phyloP scores from a whole-genome alignment of 164 flowering plant species.

The Protea cynaroides region DNA sequence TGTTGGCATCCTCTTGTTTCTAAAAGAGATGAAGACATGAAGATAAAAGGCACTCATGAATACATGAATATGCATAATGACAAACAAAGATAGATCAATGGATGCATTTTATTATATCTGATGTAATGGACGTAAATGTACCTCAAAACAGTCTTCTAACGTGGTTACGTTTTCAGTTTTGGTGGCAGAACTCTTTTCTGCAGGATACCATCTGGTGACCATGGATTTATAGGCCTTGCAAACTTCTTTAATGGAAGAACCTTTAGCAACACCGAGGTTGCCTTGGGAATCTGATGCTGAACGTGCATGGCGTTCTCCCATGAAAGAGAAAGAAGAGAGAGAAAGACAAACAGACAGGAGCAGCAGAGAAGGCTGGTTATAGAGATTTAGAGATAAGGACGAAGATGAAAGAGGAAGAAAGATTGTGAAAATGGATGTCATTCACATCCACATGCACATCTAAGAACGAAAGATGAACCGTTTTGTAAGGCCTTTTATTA shows the following conservation, averaged over 20 bases:
- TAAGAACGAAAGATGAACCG: constrained; percentile 7
- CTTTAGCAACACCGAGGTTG: constrained; percentile 12
- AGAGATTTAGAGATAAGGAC: constrained; percentile 1
- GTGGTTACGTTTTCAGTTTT: not conserved
- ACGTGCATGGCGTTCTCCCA: constrained; percentile 13
- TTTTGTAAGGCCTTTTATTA: constrained; percentile 19
- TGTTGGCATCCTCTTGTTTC: constrained; percentile 3
- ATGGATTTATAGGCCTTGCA: constrained; percentile 22
- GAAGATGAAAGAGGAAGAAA: constrained; percentile 1
- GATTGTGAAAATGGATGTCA: constrained; percentile 8
- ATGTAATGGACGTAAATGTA: no score
- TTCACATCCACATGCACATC: no score
- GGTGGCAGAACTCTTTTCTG: constrained; percentile 4
- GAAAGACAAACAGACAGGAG: not conserved
- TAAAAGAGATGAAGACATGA: not conserved
- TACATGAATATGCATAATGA: no score
- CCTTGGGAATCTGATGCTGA: constrained; percentile 7
- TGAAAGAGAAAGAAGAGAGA: constrained; percentile 1
- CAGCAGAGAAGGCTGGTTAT: not conserved
- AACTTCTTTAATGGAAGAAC: constrained; percentile 18
- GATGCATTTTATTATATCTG: no score
- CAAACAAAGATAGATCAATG: no score
- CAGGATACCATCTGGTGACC: constrained; percentile 22
- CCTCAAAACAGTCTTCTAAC: constrained; percentile 10
- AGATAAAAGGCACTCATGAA: not conserved